Evolutionary conservation across 2,329 filamentous ascomycete species (phyloP), one percentile per base, ranked within the genome.

Genomic region (Exophiala dermatitidis): DNA sequence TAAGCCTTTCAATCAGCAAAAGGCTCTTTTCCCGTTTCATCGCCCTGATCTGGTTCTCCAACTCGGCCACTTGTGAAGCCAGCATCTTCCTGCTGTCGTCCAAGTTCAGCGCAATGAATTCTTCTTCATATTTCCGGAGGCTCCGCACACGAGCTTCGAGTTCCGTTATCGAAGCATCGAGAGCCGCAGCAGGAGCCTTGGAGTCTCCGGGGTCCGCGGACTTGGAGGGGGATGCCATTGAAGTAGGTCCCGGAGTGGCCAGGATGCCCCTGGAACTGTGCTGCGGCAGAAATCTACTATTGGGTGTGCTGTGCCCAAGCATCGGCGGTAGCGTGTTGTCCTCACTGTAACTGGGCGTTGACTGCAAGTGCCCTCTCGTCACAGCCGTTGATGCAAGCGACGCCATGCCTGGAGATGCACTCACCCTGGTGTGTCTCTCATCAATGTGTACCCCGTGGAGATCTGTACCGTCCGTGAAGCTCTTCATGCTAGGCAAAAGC

Each of bases 21-120:
- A 59, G 46, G 32, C 59, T 53, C 47, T 58, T 63, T 43, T 63
- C 61, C 19, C 53, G 47, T 40, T 56, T 56, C 49, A 57, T 58
- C 8, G 52, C 43, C 8, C 53, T 56, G 43, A 62, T 49, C 46
- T 58, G 53, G 30, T 30, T 50, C 33, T 63, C 61, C n/a, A 62
- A 33, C n/a, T 62, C 61, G 6, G 49, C 48, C 48, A 63, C 37
- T 41, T 63, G 46, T 5, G 43, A 53, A 19, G 56, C 52, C 5
- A 63, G 50, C 54, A 59, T 58, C 33, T 57, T 58, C 31, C 61
- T 44, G 32, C 58, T 60, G 43, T 63, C 61, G 6, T 62, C 61
- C 3, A 63, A 49, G 30, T 61, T 54, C 52, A 63, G 45, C 3
- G 54, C 58, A 30, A 59, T 54, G 46, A 63, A 63, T 36, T 63